phyloP scores from a whole-genome alignment of 75 land plant species.

The Sequoia sempervirens region DNA sequence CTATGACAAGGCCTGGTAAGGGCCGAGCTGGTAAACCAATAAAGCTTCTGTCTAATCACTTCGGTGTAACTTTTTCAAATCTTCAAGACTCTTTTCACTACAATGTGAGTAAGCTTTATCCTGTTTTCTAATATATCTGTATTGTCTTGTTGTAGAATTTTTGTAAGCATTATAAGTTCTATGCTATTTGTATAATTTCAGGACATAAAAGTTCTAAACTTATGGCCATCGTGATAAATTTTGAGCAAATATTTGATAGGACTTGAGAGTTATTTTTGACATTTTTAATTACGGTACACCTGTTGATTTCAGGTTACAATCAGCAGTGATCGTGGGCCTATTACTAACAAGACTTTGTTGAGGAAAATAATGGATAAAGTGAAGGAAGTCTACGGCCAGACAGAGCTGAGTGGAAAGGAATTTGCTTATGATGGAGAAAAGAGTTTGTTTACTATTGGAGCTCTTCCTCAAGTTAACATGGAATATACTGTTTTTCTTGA shows the following conservation, averaged over 20 bases:
- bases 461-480: conserved; percentile 31
- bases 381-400: conserved; percentile 26
- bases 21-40: conserved; percentile 43
- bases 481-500: conserved; percentile 56
- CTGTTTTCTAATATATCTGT: conserved; percentile 1
- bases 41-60: conserved; percentile 63
- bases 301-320: conserved; percentile 1
- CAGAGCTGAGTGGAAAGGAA: conserved; percentile 35
- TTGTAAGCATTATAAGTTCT: not conserved
- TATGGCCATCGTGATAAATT: not conserved
- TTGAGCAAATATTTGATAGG: not conserved
- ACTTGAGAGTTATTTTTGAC: not conserved
- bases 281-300: not conserved
- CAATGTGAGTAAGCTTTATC: conserved; percentile 42
- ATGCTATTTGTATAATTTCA: not conserved
- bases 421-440: conserved; percentile 80
- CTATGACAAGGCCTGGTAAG: conserved; percentile 51
- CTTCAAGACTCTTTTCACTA: conserved; percentile 62
- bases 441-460: conserved; percentile 43
- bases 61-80: conserved; percentile 37
- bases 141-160: not conserved
- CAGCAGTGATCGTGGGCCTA: conserved; percentile 23
- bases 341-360: conserved; percentile 40
- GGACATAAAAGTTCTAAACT: not conserved
- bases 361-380: conserved; percentile 55